Conservation (phyloP, 139 green algal species). For the Ostreobium quekettii region DNA sequence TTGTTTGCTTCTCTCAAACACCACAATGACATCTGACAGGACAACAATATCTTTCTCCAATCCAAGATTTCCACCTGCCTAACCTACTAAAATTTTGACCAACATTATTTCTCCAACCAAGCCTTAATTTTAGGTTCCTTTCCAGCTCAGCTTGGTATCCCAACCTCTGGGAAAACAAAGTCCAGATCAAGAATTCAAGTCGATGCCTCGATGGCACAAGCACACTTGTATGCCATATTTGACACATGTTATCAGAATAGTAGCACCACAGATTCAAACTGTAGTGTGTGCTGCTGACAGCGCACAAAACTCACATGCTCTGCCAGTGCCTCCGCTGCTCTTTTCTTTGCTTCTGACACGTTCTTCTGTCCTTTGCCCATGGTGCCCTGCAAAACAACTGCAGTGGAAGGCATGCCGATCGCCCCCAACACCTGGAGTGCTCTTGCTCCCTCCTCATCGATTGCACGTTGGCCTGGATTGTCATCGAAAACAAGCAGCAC, state of each 20-base stretch:
- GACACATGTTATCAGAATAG: neutral
- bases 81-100: too few relatives aligned
- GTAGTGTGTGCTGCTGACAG: constrained; percentile 12
- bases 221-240: neutral
- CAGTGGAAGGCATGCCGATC: constrained; percentile 55
- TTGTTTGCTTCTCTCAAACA: neutral
- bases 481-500: too few relatives aligned
- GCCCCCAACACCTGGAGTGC: constrained; percentile 56
- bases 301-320: constrained; percentile 29
- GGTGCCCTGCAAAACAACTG: constrained; percentile 40
- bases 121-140: too few relatives aligned
- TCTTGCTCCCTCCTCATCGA: constrained; percentile 41
- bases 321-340: constrained; percentile 45
- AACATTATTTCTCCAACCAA: too few relatives aligned
- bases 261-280: neutral
- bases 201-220: neutral
- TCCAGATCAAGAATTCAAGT: neutral
- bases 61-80: too few relatives aligned
- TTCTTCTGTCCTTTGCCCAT: constrained; percentile 36
- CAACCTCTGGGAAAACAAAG: neutral
- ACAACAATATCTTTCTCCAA: too few relatives aligned
- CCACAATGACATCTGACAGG: neutral
- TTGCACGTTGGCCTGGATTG: neutral
- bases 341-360: constrained; percentile 63
- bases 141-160: too few relatives aligned